Conservation (phyloP, 352 stramenopile species). For the Phytophthora sojae region DNA sequence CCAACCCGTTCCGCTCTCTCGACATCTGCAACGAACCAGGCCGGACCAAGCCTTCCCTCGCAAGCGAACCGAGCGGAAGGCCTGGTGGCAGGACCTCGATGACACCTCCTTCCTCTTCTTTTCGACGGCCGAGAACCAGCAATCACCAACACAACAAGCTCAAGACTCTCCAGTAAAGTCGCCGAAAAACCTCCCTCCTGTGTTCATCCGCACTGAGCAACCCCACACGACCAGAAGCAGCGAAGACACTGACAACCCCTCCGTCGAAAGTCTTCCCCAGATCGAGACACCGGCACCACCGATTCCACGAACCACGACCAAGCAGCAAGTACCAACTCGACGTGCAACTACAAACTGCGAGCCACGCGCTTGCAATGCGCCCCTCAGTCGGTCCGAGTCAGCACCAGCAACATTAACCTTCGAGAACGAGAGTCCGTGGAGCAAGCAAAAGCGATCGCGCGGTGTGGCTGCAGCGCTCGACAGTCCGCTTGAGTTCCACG, state of each 20-base stretch:
- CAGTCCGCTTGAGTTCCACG: constrained; percentile 36
- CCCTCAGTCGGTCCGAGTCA: constrained; percentile 55
- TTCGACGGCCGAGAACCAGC: constrained; percentile 9
- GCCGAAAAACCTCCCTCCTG: constrained; percentile 25
- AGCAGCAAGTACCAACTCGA: not conserved
- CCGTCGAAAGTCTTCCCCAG: constrained; percentile 15
- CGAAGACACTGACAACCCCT: constrained; percentile 6
- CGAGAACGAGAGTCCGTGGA: constrained; percentile 26
- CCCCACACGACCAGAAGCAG: constrained; percentile 2
- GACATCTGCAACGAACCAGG: constrained; percentile 36
- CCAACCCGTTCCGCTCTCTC: constrained; percentile 30
- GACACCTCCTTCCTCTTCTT: constrained; percentile 28
- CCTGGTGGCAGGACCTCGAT: constrained; percentile 47
- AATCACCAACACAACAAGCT: constrained; percentile 1
- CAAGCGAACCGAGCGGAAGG: constrained; percentile 44
- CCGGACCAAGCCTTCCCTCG: constrained; percentile 36
- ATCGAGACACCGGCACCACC: constrained; percentile 8
- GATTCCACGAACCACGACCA: not conserved
- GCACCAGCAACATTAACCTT: constrained; percentile 45
- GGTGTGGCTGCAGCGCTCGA: constrained; percentile 53
- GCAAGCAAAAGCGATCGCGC: constrained; percentile 49
- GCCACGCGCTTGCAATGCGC: not conserved
- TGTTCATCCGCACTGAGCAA: constrained; percentile 35
- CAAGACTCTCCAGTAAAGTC: constrained; percentile 3
- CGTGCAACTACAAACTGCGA: not conserved